Base-by-base conservation (phyloP, 2,329 filamentous ascomycete species). In the Xylaria sp. region DNA sequence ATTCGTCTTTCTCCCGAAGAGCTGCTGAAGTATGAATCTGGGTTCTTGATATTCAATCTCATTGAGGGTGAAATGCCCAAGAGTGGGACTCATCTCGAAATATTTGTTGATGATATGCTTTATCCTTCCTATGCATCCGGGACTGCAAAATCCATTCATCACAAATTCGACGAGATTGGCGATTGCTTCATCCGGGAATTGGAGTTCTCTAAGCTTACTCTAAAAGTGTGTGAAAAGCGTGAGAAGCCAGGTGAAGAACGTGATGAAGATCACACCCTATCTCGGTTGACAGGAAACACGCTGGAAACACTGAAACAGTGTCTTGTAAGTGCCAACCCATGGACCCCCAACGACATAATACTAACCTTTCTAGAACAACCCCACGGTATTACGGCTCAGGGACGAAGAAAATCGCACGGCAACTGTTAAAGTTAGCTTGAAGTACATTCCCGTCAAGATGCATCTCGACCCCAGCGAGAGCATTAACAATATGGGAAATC, bases 401-500 rank as follows among this genome's bases (percentile, higher is more conserved):
- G 92, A 93, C 69, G 90, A 92, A 20, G 88, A 95, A 51, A 94
- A 94, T 61, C 87, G 88, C 67, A 81, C 90, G 31, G 94, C 89
- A 83, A 94, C 90, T 77, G 87, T 99, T 78, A 97, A 91, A 74
- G 92, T 99, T 78, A 97, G 92, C 83, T 87, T 98, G 77, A 97
- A 97, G 81, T 99, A 97, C 79, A 90, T 99, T 28, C 96, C 96
- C 0, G 90, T 98, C 69, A 90, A 93, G 83, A 99, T 99, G 96
- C 85, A 90, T 66, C 91, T 99, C 58, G 94, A 99, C 77, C 92
- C 96, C 0, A 94, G 91, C 76, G 96, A 99, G 82, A 98, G 94
- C 77, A 97, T 99, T 86, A 98, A 98, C 88, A 99, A 99, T 82
- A 97, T 97, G 89, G 96, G 96, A 69, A 94, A 90, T 67, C 90